phyloP scores from a whole-genome alignment of 352 stramenopile genomes.

The Phytophthora pinifolia region DNA sequence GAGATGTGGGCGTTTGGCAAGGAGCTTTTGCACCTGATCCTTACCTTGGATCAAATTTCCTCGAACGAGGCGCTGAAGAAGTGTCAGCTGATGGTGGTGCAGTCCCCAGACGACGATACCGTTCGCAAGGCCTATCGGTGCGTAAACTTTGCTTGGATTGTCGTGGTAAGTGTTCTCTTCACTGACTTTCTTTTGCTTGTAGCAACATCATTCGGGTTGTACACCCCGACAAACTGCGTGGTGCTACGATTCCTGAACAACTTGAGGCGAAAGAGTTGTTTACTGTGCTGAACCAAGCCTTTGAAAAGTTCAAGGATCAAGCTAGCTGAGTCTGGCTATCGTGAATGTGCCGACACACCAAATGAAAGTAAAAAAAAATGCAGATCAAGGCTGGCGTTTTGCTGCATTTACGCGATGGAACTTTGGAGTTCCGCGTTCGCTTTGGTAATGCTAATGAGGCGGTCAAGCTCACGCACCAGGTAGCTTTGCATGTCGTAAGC shows the following conservation, averaged over 20 bases:
- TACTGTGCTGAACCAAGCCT: constrained; percentile 87
- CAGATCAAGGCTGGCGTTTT: not conserved
- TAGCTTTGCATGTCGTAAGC: constrained; percentile 65
- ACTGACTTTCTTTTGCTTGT: constrained; percentile 10
- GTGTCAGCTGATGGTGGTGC: constrained; percentile 74
- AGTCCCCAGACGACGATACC: constrained; percentile 80
- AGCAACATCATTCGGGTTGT: constrained; percentile 88
- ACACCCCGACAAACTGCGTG: constrained; percentile 85
- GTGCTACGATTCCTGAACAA: constrained; percentile 73
- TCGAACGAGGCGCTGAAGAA: constrained; percentile 71
- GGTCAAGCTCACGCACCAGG: constrained; percentile 64
- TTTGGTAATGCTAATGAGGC: constrained; percentile 43
- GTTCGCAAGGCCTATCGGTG: constrained; percentile 84
- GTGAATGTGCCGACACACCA: constrained; percentile 2
- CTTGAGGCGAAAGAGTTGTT: constrained; percentile 87
- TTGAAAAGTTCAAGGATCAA: constrained; percentile 80
- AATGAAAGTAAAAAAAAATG: constrained; percentile 16
- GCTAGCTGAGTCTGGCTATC: constrained; percentile 13
- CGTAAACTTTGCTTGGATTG: constrained; percentile 1
- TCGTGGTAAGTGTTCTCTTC: too few species aligned
- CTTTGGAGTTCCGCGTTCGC: constrained; percentile 25
- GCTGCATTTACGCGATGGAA: constrained; percentile 5
- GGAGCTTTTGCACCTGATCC: constrained; percentile 79
- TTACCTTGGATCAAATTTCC: constrained; percentile 84
- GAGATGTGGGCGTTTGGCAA: constrained; percentile 88